These are phyloP conservation scores for Hyparrhenia diplandra DNA, from an alignment of 176 grass and related monocot genomes.

Conservation along the genomic window DNA sequence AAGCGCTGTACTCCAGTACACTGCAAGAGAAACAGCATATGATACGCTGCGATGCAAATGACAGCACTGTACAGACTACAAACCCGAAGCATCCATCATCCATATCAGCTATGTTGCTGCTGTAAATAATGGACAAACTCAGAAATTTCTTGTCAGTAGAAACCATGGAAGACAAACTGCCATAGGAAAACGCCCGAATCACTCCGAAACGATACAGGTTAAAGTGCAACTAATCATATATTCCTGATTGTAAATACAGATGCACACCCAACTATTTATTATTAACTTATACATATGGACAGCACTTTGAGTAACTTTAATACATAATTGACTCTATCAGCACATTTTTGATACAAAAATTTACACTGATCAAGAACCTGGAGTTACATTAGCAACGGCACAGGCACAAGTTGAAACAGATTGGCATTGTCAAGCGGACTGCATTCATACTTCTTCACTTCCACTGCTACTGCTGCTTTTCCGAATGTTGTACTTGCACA, in stretches of 20 bases:
- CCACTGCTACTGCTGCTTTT: constrained; percentile 59
- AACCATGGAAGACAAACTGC: neutral
- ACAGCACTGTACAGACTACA: neutral
- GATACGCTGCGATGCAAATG: neutral
- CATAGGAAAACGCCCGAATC: neutral
- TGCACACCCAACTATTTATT: constrained; percentile 11
- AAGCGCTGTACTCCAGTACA: too few species aligned
- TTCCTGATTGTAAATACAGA: constrained; percentile 22
- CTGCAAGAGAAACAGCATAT: neutral
- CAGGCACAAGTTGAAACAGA: neutral
- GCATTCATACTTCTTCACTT: constrained; percentile 60
- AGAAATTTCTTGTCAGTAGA: neutral
- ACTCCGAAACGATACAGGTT: neutral
- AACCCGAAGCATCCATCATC: neutral
- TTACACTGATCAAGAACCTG: constrained; percentile 32
- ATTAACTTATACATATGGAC: constrained; percentile 35
- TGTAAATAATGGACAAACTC: neutral
- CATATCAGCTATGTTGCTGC: neutral
- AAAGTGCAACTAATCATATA: constrained; percentile 18
- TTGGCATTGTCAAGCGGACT: neutral
- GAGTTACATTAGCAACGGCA: constrained; percentile 29
- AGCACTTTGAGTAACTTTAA: constrained; percentile 16
- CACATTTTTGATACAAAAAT: constrained; percentile 44
- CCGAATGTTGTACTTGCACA: constrained; percentile 81
- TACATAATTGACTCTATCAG: constrained; percentile 23